Evolutionary conservation across 345 rosid genomes (phyloP).

Genomic region (Moricandia moricandioides): DNA sequence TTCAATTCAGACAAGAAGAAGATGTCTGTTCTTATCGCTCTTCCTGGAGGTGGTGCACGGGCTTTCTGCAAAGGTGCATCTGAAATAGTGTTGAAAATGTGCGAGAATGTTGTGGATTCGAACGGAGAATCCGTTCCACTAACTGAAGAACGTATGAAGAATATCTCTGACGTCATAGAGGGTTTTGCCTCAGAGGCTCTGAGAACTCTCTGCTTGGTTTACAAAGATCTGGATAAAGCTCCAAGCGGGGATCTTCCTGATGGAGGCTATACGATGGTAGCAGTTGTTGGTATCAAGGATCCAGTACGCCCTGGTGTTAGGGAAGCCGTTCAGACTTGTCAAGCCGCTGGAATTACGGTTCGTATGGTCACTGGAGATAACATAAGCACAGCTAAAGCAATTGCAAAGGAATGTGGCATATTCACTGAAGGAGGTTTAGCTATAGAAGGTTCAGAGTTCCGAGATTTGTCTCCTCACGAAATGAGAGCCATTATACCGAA

Average conservation of each 20-base stretch:
- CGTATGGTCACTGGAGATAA: slow-evolving; percentile 84
- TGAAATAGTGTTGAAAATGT: slow-evolving; percentile 58
- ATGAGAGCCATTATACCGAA: slow-evolving; percentile 59
- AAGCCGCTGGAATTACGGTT: slow-evolving; percentile 66
- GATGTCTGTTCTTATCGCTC: slow-evolving; percentile 64
- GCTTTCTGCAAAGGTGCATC: slow-evolving; percentile 77
- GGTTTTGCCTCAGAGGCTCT: slow-evolving; percentile 64
- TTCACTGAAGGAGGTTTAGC: slow-evolving; percentile 63
- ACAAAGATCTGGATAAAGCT: slow-evolving; percentile 47
- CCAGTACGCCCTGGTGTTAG: slow-evolving; percentile 69
- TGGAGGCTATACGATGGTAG: slow-evolving; percentile 56
- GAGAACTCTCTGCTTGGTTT: slow-evolving; percentile 71
- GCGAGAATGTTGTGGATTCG: slow-evolving; percentile 46
- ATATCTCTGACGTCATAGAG: slow-evolving; percentile 49
- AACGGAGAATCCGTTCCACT: slow-evolving; percentile 46
- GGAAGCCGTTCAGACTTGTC: slow-evolving; percentile 64
- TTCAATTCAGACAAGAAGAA: slow-evolving; percentile 74
- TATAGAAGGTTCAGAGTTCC: slow-evolving; percentile 70
- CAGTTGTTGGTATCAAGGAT: slow-evolving; percentile 70
- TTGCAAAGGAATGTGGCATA: slow-evolving; percentile 74
- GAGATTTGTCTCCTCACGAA: slow-evolving; percentile 52
- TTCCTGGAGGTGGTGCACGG: slow-evolving; percentile 45
- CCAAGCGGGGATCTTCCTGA: slow-evolving; percentile 56
- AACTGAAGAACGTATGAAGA: slow-evolving; percentile 43
- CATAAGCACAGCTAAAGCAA: slow-evolving; percentile 71